phyloP scores from a whole-genome alignment of 208 protist genomes.

The Crithidia expoeki region DNA sequence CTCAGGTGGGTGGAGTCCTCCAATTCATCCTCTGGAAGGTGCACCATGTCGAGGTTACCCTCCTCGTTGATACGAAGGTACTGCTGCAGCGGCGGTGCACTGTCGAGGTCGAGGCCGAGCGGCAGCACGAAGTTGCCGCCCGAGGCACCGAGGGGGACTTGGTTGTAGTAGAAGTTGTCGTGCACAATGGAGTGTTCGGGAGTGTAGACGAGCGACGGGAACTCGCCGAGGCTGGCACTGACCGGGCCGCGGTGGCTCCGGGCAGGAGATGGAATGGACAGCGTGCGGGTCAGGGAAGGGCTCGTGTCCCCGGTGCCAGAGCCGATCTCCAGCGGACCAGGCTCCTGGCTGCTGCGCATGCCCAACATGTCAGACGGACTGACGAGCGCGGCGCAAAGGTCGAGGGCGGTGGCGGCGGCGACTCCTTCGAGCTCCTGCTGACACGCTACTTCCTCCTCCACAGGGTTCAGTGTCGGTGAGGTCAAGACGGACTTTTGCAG shows the following conservation, averaged over 20 bases:
- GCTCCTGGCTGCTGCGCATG: slow-evolving; percentile 10
- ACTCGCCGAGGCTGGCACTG: slow-evolving; percentile 42
- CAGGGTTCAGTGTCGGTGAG: slow-evolving; percentile 24
- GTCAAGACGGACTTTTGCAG: slow-evolving; percentile 33
- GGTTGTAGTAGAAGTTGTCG: slow-evolving; percentile 81
- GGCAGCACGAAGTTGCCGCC: slow-evolving; percentile 85
- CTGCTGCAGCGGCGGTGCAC: slow-evolving; percentile 53
- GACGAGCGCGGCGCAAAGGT: slow-evolving; percentile 71
- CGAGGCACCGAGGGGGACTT: slow-evolving; percentile 58
- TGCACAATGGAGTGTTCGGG: slow-evolving; percentile 73
- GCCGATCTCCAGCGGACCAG: slow-evolving; percentile 12
- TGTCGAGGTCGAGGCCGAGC: slow-evolving; percentile 37
- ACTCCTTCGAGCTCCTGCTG: slow-evolving; percentile 82
- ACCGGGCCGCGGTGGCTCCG: slow-evolving; percentile 36
- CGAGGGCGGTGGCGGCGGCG: slow-evolving; percentile 64
- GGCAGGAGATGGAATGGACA: slow-evolving; percentile 40
- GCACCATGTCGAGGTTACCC: slow-evolving; percentile 79
- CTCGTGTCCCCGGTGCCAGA: slow-evolving; percentile 34
- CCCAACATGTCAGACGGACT: slow-evolving; percentile 32
- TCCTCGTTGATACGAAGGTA: slow-evolving; percentile 84
- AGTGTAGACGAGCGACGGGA: slow-evolving; percentile 39
- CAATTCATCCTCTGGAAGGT: slow-evolving; percentile 64
- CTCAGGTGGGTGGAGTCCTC: slow-evolving; percentile 44
- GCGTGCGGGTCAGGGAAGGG: slow-evolving; percentile 37
- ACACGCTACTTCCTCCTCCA: slow-evolving; percentile 65